Evolutionary conservation across 2,329 filamentous ascomycete genomes (phyloP).

Genomic region (Penicillium sclerotiorum): DNA sequence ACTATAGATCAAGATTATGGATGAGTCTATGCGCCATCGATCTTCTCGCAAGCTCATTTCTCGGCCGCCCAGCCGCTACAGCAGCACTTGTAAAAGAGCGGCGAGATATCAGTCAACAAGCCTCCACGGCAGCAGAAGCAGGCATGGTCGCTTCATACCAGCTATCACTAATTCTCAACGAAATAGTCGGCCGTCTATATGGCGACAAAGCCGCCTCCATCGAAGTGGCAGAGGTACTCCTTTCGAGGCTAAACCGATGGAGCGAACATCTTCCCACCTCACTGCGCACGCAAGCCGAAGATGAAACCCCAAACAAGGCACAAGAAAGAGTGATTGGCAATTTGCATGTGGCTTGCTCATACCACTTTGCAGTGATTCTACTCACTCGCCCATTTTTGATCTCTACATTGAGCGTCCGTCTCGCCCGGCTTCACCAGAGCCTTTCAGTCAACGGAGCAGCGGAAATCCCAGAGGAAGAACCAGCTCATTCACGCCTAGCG

Average conservation of each 20-base stretch:
- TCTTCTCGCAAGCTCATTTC: conserved; percentile 52
- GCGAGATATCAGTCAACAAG: conserved; percentile 18
- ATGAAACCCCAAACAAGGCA: conserved; percentile 19
- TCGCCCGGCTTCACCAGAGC: conserved; percentile 28
- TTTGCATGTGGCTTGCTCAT: conserved; percentile 59
- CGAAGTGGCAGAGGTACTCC: conserved; percentile 42
- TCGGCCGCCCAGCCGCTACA: conserved; percentile 47
- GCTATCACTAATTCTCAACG: conserved; percentile 49
- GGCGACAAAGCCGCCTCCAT: conserved; percentile 39
- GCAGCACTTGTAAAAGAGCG: conserved; percentile 31
- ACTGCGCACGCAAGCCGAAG: conserved; percentile 24
- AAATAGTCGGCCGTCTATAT: conserved; percentile 49
- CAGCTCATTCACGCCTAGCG: conserved; percentile 45
- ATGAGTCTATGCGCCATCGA: conserved; percentile 54
- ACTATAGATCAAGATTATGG: conserved; percentile 45
- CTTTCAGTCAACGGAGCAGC: conserved; percentile 22
- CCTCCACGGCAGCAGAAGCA: conserved; percentile 14
- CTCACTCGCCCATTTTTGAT: conserved; percentile 61
- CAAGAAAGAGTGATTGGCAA: conserved; percentile 50
- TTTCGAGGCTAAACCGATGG: conserved; percentile 51
- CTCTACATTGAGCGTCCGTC: conserved; percentile 48
- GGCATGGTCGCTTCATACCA: conserved; percentile 47
- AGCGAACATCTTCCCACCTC: conserved; percentile 48
- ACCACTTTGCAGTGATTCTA: conserved; percentile 62
- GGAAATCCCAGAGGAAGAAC: conserved; percentile 28